Base-by-base conservation (phyloP, 495 filamentous ascomycete species). In the Hypoxylon intermedium region DNA sequence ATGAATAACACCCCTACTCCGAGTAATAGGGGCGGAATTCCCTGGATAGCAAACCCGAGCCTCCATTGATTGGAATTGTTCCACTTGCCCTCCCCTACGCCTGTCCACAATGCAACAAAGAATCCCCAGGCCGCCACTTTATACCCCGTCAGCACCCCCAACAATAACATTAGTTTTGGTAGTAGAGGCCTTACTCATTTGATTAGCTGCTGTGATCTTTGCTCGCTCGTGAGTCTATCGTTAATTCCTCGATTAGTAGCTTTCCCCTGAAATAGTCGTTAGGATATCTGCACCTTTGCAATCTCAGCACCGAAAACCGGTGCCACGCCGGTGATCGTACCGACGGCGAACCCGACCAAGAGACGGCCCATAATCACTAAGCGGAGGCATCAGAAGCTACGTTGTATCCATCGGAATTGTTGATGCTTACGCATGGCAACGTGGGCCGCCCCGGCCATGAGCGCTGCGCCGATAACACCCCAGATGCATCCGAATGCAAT, bases 111-210 rank as follows among this genome's bases (percentile, higher is more conserved):
- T 1, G 79, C 72, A 6, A 74, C 49, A 64, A 74, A 82, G 36
- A 78, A 82, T 0, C 79, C 82, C 66, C 82, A 83, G 20, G 80
- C 79, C 9, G 79, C 73, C 82, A 82, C 82, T 77, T 72, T 68
- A 68, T 69, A 26, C 15, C 31, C 9, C n/a, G 19, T 55, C 16
- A 64, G 46, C 5, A 37, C 49, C 9, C 13, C 23, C 16, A n/a
- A 12, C 2, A 21, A 11, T 34, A 20, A 51, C 36, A 5, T 31
- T 30, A 53, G 16, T 38, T 16, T 31, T 12, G 23, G 12, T n/a
- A 34, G 1, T 7, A 36, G 2, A 1, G 6, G 19, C 53, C 54
- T 57, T 48, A 65, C 67, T 67, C 62, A 60, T 63, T 36, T 67
- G 73, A 66, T 72, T 74, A 66, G 68, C 75, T 13, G 81, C 82